These are phyloP conservation scores for Aspergillus sp. DNA, from an alignment of 2,329 filamentous ascomycete species.

Conservation along the genomic window DNA sequence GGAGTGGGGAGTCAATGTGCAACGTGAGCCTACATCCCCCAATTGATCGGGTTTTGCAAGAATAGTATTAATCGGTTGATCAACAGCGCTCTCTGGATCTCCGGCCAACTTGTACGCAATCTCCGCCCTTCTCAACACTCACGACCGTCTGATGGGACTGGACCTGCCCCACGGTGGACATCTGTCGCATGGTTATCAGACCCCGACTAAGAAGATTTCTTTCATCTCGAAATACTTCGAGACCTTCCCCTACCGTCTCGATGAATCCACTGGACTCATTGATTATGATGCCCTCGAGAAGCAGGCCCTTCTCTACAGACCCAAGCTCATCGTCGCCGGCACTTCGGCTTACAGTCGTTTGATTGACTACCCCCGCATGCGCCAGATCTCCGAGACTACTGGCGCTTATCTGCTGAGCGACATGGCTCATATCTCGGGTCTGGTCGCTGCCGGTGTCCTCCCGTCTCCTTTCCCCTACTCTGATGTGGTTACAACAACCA, in stretches of 20 bases:
- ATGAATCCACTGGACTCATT: slow-evolving; percentile 76
- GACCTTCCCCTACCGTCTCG: slow-evolving; percentile 91
- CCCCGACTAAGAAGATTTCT: slow-evolving; percentile 91
- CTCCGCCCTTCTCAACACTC: slow-evolving; percentile 89
- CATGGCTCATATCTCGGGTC: slow-evolving; percentile 97
- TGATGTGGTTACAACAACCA: slow-evolving; percentile 96
- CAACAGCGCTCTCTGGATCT: slow-evolving; percentile 69
- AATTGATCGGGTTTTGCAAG: neutral
- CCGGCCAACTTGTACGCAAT: slow-evolving; percentile 79
- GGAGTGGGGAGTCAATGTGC: slow-evolving; percentile 96
- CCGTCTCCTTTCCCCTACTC: slow-evolving; percentile 88
- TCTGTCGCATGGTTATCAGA: slow-evolving; percentile 96
- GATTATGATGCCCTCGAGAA: slow-evolving; percentile 93
- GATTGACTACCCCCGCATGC: slow-evolving; percentile 96
- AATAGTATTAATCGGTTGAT: slow-evolving; percentile 6
- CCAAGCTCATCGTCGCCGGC: slow-evolving; percentile 92
- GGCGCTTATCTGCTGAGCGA: slow-evolving; percentile 94
- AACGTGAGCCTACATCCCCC: slow-evolving; percentile 52
- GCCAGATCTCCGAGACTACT: slow-evolving; percentile 87
- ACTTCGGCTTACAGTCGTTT: slow-evolving; percentile 97
- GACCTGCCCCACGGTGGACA: slow-evolving; percentile 93
- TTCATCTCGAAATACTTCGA: slow-evolving; percentile 98
- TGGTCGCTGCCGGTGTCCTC: slow-evolving; percentile 89
- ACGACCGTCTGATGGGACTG: slow-evolving; percentile 94
- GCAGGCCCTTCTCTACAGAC: slow-evolving; percentile 85